A percentile compares a stretch with the other conserved stretches of the same genome.
These are phyloP conservation scores for Neopestalotiopsis sp. DNA, from an alignment of 2,329 filamentous ascomycete species.

Conservation along the genomic window DNA sequence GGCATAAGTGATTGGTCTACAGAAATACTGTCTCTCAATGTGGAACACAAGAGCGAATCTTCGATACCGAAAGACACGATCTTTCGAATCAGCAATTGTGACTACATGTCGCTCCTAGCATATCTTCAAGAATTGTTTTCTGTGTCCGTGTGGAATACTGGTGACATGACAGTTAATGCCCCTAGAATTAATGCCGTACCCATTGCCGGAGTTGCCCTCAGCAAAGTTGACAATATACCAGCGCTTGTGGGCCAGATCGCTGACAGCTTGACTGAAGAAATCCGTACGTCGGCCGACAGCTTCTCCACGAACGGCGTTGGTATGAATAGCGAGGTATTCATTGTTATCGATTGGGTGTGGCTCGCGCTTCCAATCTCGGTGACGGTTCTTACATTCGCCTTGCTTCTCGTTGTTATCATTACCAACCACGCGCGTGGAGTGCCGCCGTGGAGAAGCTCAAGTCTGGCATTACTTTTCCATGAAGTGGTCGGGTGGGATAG, in stretches of 20 bases:
- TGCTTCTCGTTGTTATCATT: background rate
- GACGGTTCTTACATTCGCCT: background rate
- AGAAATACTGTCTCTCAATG: no score
- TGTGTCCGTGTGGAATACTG: no score
- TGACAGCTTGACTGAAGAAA: background rate
- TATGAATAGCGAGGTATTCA: background rate
- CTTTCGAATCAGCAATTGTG: no score
- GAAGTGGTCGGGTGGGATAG: background rate
- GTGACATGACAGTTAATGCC: no score
- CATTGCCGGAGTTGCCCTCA: no score
- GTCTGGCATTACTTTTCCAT: background rate
- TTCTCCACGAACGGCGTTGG: background rate
- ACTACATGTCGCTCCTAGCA: no score
- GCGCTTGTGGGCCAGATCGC: background rate
- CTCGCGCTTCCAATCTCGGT: background rate
- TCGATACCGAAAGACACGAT: no score
- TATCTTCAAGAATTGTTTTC: no score
- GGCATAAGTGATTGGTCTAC: no score
- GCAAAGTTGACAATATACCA: no score
- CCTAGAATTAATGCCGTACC: no score
- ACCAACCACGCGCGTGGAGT: background rate
- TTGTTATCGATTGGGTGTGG: background rate
- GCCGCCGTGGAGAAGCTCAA: background rate
- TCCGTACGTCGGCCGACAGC: background rate
- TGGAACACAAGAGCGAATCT: no score